Evolutionary conservation across 1,284 basidiomycete species (phyloP), one percentile per base, ranked within the genome.

Genomic region (Apiotrichum porosum): DNA sequence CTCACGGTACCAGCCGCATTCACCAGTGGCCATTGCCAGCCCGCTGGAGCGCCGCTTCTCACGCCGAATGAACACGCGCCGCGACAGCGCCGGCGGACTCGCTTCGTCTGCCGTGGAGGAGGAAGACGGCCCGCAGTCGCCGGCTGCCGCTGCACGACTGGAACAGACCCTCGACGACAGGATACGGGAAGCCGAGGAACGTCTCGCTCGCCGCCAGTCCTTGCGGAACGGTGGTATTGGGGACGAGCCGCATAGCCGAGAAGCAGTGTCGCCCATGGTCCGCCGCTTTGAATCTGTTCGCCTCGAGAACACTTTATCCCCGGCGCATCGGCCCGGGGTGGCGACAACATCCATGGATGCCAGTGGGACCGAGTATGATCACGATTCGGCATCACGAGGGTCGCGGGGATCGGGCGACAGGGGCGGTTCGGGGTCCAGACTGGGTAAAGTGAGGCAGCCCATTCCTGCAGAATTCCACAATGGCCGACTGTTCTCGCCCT

Each of bases 141-240:
- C 19, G 18, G n/a, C n/a, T n/a, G n/a, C n/a, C n/a, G n/a, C n/a
- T n/a, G n/a, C 26, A 46, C 21, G 18, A 34, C 18, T 18, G n/a
- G 22, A n/a, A 37, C 12, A 35, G 39, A 17, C 22, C 10, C 37
- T 65, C 6, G 66, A 69, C 38, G 60, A 63, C 4, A 52, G 59
- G 31, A 67, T 71, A n/a, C 52, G 56, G 9, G 57, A 63, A 36
- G 66, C 63, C 0, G 66, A 69, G 42, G 65, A 63, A 35, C 57
- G 57, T 39, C 51, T 66, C 19, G 51, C 49, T 17, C 17, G 23
- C 30, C 26, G 48, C 44, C 17, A 35, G 9, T 37, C 54, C 44
- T 13, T 31, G 23, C 38, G 51, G 12, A 24, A 37, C 19, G 19
- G 10, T 21, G 31, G 26, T 12, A 28, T 12, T 12, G 12, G 26